phyloP scores from a whole-genome alignment of 208 protist genomes.

The Leishmania tarentolae region DNA sequence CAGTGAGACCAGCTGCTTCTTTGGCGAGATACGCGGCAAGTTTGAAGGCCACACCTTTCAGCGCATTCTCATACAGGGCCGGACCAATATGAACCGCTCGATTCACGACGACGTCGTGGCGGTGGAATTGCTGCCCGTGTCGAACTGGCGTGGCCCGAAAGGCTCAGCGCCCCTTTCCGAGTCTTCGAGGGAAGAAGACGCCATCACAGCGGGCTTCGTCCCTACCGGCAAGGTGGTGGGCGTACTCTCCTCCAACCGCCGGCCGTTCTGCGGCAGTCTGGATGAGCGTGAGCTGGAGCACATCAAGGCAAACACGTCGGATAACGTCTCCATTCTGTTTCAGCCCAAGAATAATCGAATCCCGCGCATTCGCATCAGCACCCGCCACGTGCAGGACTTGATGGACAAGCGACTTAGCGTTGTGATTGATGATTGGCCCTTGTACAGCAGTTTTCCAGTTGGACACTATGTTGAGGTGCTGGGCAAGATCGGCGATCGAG shows the following conservation, averaged over 20 bases:
- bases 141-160: slow-evolving; percentile 43
- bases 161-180: slow-evolving; percentile 23
- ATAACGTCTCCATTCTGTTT: slow-evolving; percentile 82
- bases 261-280: slow-evolving; percentile 88
- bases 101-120: slow-evolving; percentile 86
- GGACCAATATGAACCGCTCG: slow-evolving; percentile 86
- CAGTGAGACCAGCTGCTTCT: slow-evolving; percentile 84
- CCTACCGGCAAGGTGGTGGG: slow-evolving; percentile 78
- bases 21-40: slow-evolving; percentile 87
- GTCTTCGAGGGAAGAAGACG: slow-evolving; percentile 55
- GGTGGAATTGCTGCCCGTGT: slow-evolving; percentile 68
- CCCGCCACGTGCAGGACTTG: slow-evolving; percentile 74
- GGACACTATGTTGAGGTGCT: slow-evolving; percentile 94
- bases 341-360: slow-evolving; percentile 89
- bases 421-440: slow-evolving; percentile 95
- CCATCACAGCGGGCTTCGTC: slow-evolving; percentile 54
- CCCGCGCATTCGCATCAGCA: slow-evolving; percentile 89
- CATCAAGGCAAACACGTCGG: slow-evolving; percentile 39
- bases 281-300: slow-evolving; percentile 71
- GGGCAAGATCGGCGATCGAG: slow-evolving; percentile 93
- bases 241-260: slow-evolving; percentile 62
- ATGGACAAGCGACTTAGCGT: slow-evolving; percentile 93
- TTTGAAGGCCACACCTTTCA: slow-evolving; percentile 80
- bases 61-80: slow-evolving; percentile 75
- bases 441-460: slow-evolving; percentile 88